phyloP scores from a whole-genome alignment of 345 rosid species.

The Lumnitzera littorea region DNA sequence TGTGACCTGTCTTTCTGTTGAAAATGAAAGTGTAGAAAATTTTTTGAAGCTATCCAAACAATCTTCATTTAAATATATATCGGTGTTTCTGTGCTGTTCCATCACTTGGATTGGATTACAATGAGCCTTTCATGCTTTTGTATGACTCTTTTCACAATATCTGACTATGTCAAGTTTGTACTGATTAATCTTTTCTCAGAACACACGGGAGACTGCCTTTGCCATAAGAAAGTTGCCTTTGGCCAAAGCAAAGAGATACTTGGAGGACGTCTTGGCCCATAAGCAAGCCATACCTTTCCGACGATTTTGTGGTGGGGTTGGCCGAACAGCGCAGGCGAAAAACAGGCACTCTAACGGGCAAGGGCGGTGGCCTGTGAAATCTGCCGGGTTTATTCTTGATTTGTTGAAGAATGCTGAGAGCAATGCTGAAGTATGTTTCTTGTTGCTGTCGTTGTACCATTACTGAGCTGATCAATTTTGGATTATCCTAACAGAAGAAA shows the following conservation, averaged over 20 bases:
- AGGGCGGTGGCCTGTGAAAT: slow-evolving; percentile 68
- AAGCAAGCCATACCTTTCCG: slow-evolving; percentile 82
- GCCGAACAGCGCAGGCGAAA: slow-evolving; percentile 75
- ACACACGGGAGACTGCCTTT: slow-evolving; percentile 65
- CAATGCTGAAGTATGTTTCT: slow-evolving; percentile 32
- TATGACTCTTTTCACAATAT: too few relatives aligned
- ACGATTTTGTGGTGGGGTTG: slow-evolving; percentile 69
- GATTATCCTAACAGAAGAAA: neutral
- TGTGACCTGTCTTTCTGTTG: too few relatives aligned
- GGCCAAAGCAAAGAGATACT: slow-evolving; percentile 60
- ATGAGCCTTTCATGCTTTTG: too few relatives aligned
- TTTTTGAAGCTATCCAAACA: too few relatives aligned
- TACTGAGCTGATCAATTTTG: neutral
- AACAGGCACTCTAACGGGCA: slow-evolving; percentile 77
- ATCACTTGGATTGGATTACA: too few relatives aligned
- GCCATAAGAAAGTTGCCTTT: slow-evolving; percentile 55
- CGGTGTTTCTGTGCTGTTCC: too few relatives aligned
- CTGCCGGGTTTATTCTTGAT: slow-evolving; percentile 38
- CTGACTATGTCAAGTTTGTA: neutral
- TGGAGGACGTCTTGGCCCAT: slow-evolving; percentile 73
- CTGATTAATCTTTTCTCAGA: slow-evolving; percentile 21
- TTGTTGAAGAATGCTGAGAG: slow-evolving; percentile 48
- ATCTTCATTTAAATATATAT: too few relatives aligned
- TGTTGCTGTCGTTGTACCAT: neutral
- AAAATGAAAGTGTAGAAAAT: too few relatives aligned